Percentiles rank a stretch among this genome's conserved stretches.
Conservation (phyloP, 176 grass and related monocot genomes). For the Musa acuminata region DNA sequence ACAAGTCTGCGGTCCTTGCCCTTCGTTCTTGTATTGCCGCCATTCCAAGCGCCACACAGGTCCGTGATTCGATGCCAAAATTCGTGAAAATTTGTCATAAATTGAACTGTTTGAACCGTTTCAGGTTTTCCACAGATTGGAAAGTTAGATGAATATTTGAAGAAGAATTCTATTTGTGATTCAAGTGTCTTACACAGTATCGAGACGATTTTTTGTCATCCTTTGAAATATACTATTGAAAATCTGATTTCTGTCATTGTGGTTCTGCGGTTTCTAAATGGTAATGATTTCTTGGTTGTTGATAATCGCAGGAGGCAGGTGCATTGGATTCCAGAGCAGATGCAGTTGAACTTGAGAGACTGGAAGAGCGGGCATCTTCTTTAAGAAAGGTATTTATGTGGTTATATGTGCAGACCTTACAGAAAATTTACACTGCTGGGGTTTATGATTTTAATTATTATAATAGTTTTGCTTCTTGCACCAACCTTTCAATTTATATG, state of each 20-base stretch:
- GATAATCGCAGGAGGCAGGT: conserved; percentile 38
- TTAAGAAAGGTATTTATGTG: conserved; percentile 64
- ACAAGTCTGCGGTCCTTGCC: conserved; percentile 57
- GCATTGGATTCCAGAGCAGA: conserved; percentile 37
- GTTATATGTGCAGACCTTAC: background rate
- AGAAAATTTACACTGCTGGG: background rate
- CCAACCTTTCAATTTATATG: background rate
- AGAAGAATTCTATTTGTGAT: background rate
- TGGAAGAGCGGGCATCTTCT: conserved; percentile 68
- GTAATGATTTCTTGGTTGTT: background rate
- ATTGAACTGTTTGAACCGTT: background rate
- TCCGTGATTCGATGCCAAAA: background rate
- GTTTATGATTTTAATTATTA: background rate
- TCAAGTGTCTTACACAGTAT: background rate
- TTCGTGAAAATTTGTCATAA: background rate
- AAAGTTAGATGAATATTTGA: background rate
- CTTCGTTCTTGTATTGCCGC: conserved; percentile 56
- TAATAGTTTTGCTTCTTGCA: background rate
- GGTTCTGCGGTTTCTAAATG: background rate
- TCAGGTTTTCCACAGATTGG: background rate
- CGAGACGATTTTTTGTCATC: too few relatives aligned
- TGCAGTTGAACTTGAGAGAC: conserved; percentile 54
- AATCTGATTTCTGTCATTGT: background rate
- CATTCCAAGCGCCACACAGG: conserved; percentile 46
- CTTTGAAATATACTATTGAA: background rate